Conservation (phyloP, 2,329 filamentous ascomycete genomes). For the Calonectria henricotiae region DNA sequence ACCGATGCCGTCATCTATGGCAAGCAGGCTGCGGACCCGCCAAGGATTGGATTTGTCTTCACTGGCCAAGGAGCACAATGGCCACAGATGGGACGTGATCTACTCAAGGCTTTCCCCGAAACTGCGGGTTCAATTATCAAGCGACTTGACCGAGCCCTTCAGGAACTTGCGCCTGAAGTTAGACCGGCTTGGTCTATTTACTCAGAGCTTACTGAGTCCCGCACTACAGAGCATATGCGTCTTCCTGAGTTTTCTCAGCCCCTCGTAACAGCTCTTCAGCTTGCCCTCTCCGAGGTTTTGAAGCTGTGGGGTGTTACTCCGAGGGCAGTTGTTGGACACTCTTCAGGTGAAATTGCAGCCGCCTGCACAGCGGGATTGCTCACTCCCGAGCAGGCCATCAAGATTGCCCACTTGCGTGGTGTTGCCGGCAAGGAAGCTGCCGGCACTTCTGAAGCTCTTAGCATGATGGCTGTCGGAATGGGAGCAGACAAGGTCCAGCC, state of each 20-base stretch:
- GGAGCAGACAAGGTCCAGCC: conserved; percentile 26
- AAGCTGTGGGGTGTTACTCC: conserved; percentile 50
- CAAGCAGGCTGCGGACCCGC: conserved; percentile 23
- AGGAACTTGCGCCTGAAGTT: conserved; percentile 1
- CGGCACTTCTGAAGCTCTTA: conserved; percentile 14
- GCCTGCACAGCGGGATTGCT: conserved; percentile 50
- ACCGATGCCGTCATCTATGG: conserved; percentile 27
- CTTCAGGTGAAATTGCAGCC: conserved; percentile 59
- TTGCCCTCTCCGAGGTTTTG: conserved; percentile 59
- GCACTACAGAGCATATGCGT: conserved; percentile 33
- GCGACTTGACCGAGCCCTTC: conserved; percentile 12
- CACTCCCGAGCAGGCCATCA: conserved; percentile 49
- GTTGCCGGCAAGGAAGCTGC: conserved; percentile 25
- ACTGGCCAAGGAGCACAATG: conserved; percentile 61
- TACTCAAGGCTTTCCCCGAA: conserved; percentile 44
- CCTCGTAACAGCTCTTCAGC: conserved; percentile 61
- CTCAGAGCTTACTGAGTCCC: conserved; percentile 42
- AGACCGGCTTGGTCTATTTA: conserved; percentile 39
- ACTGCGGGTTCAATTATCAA: conserved; percentile 22
- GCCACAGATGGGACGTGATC: conserved; percentile 55
- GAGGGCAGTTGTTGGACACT: conserved; percentile 56
- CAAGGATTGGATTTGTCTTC: conserved; percentile 53
- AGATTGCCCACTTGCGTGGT: conserved; percentile 56
- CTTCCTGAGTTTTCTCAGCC: conserved; percentile 56
- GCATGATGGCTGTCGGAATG: conserved; percentile 34